Percentiles rank a stretch among this genome's conserved stretches.
Evolutionary conservation across 2,329 filamentous ascomycete genomes (phyloP).

Genomic region (Aspergillus sp.): DNA sequence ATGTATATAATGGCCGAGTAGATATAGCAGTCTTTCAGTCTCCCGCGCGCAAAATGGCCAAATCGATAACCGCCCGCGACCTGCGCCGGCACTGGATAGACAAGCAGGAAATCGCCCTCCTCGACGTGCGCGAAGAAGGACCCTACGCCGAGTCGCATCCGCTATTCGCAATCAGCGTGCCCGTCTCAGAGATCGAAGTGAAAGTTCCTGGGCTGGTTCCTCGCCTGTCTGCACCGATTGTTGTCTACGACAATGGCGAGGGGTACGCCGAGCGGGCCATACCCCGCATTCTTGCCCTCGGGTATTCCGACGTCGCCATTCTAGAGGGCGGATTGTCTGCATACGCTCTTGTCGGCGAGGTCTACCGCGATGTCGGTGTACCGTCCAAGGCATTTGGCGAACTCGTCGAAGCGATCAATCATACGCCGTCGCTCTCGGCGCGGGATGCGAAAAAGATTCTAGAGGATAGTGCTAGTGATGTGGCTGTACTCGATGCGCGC

Average conservation of each 20-base stretch:
- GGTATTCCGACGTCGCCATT: not conserved
- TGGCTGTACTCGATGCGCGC: conserved; percentile 8
- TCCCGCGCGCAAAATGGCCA: not conserved
- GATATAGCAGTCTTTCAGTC: not conserved
- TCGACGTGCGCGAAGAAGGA: conserved; percentile 5
- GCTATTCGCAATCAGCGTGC: conserved; percentile 5
- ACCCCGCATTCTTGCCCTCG: not conserved
- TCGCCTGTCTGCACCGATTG: not conserved
- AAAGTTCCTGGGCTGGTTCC: conserved; percentile 4
- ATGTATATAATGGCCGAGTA: not conserved
- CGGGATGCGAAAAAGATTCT: not conserved
- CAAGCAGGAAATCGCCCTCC: conserved; percentile 6
- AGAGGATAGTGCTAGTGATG: not conserved
- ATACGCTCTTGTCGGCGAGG: not conserved
- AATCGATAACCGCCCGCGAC: not conserved
- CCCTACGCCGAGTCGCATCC: conserved; percentile 9
- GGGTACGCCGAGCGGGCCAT: not conserved
- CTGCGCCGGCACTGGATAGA: conserved; percentile 4
- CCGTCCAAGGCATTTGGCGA: conserved; percentile 8
- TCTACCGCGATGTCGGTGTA: conserved; percentile 6
- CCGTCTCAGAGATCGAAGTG: not conserved
- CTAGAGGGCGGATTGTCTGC: not conserved
- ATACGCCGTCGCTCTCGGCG: conserved; percentile 2
- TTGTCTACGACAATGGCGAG: conserved; percentile 6
- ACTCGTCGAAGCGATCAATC: conserved; percentile 5